Evolutionary conservation across 805 yeast genomes (phyloP).

Genomic region (Ogataea angusta): DNA sequence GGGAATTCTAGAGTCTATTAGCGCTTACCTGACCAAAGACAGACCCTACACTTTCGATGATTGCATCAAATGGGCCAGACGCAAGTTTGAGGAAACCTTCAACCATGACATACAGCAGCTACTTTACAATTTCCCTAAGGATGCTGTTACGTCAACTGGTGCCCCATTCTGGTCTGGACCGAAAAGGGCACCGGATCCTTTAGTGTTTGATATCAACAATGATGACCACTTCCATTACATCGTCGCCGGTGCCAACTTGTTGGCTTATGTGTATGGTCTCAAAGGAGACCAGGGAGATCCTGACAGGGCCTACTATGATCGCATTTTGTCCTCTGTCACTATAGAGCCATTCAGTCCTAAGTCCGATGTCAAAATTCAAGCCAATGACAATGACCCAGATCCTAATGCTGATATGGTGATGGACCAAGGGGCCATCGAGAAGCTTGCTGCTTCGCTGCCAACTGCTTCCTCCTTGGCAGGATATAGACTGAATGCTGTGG

Average conservation of each 20-base stretch:
- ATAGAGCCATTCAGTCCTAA: slow-evolving; percentile 73
- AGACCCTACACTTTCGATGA: slow-evolving; percentile 91
- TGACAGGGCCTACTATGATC: slow-evolving; percentile 44
- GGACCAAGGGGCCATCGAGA: slow-evolving; percentile 63
- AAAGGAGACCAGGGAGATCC: slow-evolving; percentile 65
- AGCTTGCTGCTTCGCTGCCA: slow-evolving; percentile 77
- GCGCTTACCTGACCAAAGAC: slow-evolving; percentile 61
- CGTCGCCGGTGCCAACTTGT: slow-evolving; percentile 84
- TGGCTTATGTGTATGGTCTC: slow-evolving; percentile 87
- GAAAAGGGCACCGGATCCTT: slow-evolving; percentile 91
- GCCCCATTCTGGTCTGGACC: slow-evolving; percentile 98
- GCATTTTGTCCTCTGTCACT: slow-evolving; percentile 47
- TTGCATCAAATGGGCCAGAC: slow-evolving; percentile 92
- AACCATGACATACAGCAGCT: slow-evolving; percentile 85
- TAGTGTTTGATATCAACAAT: slow-evolving; percentile 70
- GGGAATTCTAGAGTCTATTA: slow-evolving; percentile 77
- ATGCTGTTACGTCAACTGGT: slow-evolving; percentile 86
- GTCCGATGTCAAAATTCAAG: slow-evolving; percentile 76
- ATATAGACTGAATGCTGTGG: slow-evolving; percentile 82
- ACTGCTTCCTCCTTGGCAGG: slow-evolving; percentile 87
- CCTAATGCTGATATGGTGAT: slow-evolving; percentile 55
- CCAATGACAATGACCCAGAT: slow-evolving; percentile 83
- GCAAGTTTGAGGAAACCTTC: slow-evolving; percentile 82
- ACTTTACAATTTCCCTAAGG: slow-evolving; percentile 90
- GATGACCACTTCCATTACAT: slow-evolving; percentile 79